Conservation (phyloP, 768 basidiomycete genomes). For the Asterophora parasitica region DNA sequence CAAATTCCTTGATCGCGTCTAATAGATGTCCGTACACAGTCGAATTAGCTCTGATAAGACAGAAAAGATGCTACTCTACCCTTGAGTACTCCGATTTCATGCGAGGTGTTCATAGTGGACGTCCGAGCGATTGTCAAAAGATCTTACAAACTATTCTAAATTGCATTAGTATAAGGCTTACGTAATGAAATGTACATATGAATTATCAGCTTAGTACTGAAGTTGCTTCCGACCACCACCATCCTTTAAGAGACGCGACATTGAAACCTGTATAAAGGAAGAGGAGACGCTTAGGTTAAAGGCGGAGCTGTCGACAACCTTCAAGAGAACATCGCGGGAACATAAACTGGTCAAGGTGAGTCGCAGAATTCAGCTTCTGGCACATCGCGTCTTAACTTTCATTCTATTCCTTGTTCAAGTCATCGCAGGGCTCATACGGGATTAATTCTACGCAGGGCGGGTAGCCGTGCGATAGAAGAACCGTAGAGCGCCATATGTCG, state of each 20-base stretch:
- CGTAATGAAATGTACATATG: too few species aligned
- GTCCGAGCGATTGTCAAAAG: background rate
- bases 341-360: too few species aligned
- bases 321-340: too few species aligned
- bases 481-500: conserved; percentile 2
- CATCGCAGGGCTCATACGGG: background rate
- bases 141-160: too few species aligned
- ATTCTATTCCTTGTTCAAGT: background rate
- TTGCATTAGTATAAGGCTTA: too few species aligned
- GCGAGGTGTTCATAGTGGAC: conserved; percentile 25
- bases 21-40: background rate
- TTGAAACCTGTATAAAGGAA: too few species aligned
- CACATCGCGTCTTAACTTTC: background rate
- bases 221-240: too few species aligned
- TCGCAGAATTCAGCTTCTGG: too few species aligned
- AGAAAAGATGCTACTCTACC: conserved; percentile 14
- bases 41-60: background rate
- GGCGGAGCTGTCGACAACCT: too few species aligned
- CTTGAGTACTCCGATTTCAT: conserved; percentile 33
- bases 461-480: background rate
- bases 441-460: background rate
- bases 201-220: too few species aligned
- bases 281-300: too few species aligned
- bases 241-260: too few species aligned
- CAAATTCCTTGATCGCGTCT: conserved; percentile 43